Conservation (phyloP, 1,139 yeast genomes). For the Scheffersomyces quercinus region DNA sequence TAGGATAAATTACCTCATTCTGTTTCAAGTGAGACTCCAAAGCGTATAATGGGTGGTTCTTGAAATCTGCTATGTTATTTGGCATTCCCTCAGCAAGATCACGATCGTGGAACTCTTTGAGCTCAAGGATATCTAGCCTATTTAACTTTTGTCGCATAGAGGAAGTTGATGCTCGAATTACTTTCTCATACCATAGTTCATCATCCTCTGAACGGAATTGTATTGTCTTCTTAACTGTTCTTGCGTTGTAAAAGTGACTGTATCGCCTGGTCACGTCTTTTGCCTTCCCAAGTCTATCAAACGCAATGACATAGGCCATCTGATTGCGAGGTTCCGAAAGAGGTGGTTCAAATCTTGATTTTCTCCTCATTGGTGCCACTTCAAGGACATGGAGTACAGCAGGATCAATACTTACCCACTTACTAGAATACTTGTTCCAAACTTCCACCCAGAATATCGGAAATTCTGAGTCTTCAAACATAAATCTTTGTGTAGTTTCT, state of each 20-base stretch:
- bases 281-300: slow-evolving; percentile 61
- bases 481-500: not conserved
- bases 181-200: slow-evolving; percentile 60
- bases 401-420: slow-evolving; percentile 90
- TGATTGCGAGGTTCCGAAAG: slow-evolving; percentile 57
- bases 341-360: slow-evolving; percentile 78
- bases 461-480: slow-evolving; percentile 38
- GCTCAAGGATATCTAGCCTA: slow-evolving; percentile 66
- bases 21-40: slow-evolving; percentile 70
- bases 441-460: slow-evolving; percentile 95
- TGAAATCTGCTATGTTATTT: slow-evolving; percentile 75
- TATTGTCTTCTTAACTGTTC: slow-evolving; percentile 71
- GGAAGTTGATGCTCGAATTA: slow-evolving; percentile 37
- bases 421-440: slow-evolving; percentile 71
- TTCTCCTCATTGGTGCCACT: slow-evolving; percentile 54
- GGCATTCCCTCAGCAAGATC: slow-evolving; percentile 87
- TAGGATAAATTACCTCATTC: slow-evolving; percentile 72
- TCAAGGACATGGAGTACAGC: slow-evolving; percentile 65
- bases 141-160: slow-evolving; percentile 30
- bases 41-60: slow-evolving; percentile 85
- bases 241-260: slow-evolving; percentile 68
- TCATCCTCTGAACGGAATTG: slow-evolving; percentile 55
- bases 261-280: slow-evolving; percentile 88
- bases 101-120: slow-evolving; percentile 65
- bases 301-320: slow-evolving; percentile 75